Evolutionary conservation across 2,329 filamentous ascomycete species (phyloP), one percentile per base, ranked within the genome.

Genomic region (Fusarium coicis): DNA sequence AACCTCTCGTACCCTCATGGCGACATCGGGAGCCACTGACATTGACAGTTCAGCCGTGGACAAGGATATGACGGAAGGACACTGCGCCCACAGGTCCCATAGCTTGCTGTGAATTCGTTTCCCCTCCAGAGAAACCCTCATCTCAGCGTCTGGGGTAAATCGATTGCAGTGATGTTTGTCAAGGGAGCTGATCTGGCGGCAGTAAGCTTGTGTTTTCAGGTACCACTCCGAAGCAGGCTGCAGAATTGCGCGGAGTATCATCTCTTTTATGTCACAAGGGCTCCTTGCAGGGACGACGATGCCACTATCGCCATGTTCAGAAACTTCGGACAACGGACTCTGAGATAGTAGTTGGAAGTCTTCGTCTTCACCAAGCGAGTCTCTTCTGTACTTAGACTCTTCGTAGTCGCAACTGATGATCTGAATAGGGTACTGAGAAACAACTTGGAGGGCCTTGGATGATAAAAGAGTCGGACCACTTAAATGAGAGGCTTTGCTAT

Each of bases 391-490:
- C 4, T 44, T 62, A 4, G n/a, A 53, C 32, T 64, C 62, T 23
- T 64, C 56, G 3, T 64, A 64, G 9, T 62, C 46, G 15, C 46
- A 64, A 10, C 56, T 64, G n/a, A 61, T 46, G 3, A 64, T 64
- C 18, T 62, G 62, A 3, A 62, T 50, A 1, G 62, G 62, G 39
- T 64, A 62, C 2, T 6, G 56, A 40, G 62, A 64, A 23, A 64
- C 46, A 8, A 64, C 34, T 3, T 46, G 16, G 7, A 64, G 46
- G 1, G 62, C 46, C 18, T 21, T 64, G 2, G 56, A 1, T 3
- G 62, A 62, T 4, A 64, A n/a, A 2, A 64, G 39, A 9, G 32
- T 4, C 28, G 56, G 56, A 3, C 62, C 62, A 5, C 62, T 39
- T 1, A 64, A 10, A 14, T 64, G 56, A 9, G 56, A 62, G 0